Percentiles rank a stretch among this genome's conserved stretches.
phyloP scores from a whole-genome alignment of 805 yeast genomes.

The Diddensiella transvaalensis region DNA sequence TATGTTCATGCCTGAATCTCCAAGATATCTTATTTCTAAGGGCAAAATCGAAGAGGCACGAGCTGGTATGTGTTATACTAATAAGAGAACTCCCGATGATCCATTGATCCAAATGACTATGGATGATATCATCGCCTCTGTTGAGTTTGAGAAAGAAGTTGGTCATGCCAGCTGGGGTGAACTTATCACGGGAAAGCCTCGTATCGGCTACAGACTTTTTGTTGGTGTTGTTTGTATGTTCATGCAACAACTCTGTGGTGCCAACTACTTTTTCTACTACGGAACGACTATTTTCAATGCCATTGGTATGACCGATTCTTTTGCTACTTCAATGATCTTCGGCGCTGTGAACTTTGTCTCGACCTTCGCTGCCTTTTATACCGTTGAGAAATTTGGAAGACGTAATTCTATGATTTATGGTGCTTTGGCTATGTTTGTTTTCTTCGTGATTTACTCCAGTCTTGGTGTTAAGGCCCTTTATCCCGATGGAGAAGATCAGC shows the following conservation, averaged over 20 bases:
- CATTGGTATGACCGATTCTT: conserved; percentile 46
- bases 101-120: conserved; percentile 35
- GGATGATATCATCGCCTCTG: conserved; percentile 41
- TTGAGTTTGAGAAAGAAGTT: conserved; percentile 46
- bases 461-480: conserved; percentile 43
- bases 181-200: conserved; percentile 49
- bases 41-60: conserved; percentile 56
- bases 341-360: conserved; percentile 52
- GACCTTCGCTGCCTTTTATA: conserved; percentile 46
- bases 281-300: conserved; percentile 54
- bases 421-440: conserved; percentile 46
- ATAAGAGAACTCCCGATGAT: conserved; percentile 31
- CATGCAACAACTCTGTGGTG: conserved; percentile 61
- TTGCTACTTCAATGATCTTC: conserved; percentile 51
- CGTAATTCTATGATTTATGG: conserved; percentile 45
- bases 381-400: conserved; percentile 52
- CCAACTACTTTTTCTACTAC: conserved; percentile 65
- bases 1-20: conserved; percentile 68
- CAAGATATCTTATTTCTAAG: conserved; percentile 63
- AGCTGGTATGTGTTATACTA: conserved; percentile 48
- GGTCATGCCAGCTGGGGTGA: conserved; percentile 52
- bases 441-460: conserved; percentile 50
- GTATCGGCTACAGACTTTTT: conserved; percentile 36
- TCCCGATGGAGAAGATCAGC: conserved; percentile 32
- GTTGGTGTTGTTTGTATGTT: conserved; percentile 48